Base-by-base conservation (phyloP, 176 grass and related monocot genomes). In the Microstegium vimineum region DNA sequence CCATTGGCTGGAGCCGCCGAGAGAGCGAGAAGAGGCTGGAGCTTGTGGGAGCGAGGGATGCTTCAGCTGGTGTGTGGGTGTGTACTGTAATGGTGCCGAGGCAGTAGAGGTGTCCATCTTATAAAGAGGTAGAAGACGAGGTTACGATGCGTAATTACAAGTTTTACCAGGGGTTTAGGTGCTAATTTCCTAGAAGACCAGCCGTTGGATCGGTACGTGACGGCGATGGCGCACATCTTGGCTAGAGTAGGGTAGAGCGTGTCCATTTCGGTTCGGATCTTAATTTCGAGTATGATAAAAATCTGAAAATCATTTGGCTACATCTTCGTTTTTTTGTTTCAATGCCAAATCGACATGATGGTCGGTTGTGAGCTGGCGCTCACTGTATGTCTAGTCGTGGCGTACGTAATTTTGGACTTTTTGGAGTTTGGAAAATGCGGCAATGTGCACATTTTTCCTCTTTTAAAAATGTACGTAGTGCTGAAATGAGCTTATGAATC, bases 21-120 rank as follows among this genome's bases (percentile, higher is more conserved):
- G 18, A 25, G 69, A 10, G 56, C n/a, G 15, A 25, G 74, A 17
- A 5, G 0, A 20, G 10, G 34, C 27, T 37, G 47, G 78, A 36
- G 88, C 75, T 80, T 47, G 30, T 1, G 69, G 4, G 20, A 28
- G 36, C 3, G 42, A 16, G 26, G 6, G 23, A 62, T 36, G 61
- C 81, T 60, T 20, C 43, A 59, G 85, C 43, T 61, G 6, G 51
- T 37, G 18, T 4, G 10, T 5, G 28, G 0, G 82, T 10, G 32
- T 34, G 82, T 70, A 82, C 65, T 77, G 78, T 85, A 66, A 82
- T 86, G 88, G 78, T 49, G 79, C 45, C 8, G 28, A 77, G 83
- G 82, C 78, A 54, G 66, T 78, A 82, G 68, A 71, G 73, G 18
- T 3, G 26, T 8, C 8, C 60, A 41, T 61, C 10, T 86, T 90